Percentiles rank a stretch among this genome's conserved stretches.
Evolutionary conservation across 2,329 filamentous ascomycete genomes (phyloP).

Genomic region (Neopestalotiopsis sp.): DNA sequence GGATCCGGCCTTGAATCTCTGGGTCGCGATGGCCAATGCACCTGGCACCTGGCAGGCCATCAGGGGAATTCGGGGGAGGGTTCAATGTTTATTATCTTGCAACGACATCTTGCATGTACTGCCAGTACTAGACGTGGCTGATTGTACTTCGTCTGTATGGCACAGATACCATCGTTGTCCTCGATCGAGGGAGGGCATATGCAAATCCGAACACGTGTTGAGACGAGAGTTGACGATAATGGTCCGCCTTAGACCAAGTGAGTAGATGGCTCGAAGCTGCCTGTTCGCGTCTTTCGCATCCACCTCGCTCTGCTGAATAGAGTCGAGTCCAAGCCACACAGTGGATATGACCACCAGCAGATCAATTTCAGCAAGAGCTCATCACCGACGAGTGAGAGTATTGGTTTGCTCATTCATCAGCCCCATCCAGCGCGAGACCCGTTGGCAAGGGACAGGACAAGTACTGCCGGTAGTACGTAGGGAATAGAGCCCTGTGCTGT

Average conservation of each 20-base stretch:
- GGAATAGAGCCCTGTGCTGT: background rate
- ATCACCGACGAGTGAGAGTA: background rate
- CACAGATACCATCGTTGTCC: background rate
- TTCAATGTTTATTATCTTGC: background rate
- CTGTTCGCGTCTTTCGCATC: background rate
- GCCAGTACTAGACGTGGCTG: background rate
- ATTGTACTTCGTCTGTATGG: background rate
- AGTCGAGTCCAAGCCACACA: background rate
- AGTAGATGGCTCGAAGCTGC: background rate
- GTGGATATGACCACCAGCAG: constrained; percentile 1
- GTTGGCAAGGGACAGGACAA: no score
- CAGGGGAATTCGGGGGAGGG: background rate
- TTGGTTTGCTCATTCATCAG: background rate
- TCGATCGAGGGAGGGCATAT: background rate
- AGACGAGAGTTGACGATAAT: background rate
- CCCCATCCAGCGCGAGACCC: no score
- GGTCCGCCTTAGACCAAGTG: background rate
- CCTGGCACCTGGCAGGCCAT: background rate
- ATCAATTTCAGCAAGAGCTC: background rate
- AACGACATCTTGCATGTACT: background rate
- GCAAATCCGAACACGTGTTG: background rate
- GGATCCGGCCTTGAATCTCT: background rate
- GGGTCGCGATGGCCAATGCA: background rate
- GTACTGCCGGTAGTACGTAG: no score
- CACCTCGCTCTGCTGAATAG: background rate